phyloP scores from a whole-genome alignment of 169 alveolate species.

The Eimeria sp. region DNA sequence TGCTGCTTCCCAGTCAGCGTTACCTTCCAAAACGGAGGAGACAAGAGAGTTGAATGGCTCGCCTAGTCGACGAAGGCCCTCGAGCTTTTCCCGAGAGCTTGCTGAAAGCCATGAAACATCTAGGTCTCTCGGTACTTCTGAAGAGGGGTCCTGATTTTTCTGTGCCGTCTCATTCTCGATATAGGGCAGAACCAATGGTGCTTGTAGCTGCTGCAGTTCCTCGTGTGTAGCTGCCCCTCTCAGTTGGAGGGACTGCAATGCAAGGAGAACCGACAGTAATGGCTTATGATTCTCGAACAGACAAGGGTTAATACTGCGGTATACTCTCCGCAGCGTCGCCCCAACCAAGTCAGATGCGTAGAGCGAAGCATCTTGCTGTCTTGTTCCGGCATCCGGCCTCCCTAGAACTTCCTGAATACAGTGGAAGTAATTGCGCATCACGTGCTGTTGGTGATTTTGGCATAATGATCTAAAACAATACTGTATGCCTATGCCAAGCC shows the following conservation, averaged over 20 bases:
- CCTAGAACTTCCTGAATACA: slow-evolving; percentile 26
- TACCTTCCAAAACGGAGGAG: slow-evolving; percentile 85
- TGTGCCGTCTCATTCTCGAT: not conserved
- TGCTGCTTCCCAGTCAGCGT: slow-evolving; percentile 89
- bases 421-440: not conserved
- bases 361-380: slow-evolving; percentile 36
- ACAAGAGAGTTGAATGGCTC: slow-evolving; percentile 65
- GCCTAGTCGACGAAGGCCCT: slow-evolving; percentile 78
- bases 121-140: slow-evolving; percentile 1
- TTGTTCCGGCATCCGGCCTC: slow-evolving; percentile 6
- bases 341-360: slow-evolving; percentile 33
- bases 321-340: slow-evolving; percentile 79
- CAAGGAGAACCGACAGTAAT: slow-evolving; percentile 92
- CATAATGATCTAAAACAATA: not conserved
- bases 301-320: slow-evolving; percentile 91
- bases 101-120: slow-evolving; percentile 63
- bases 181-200: slow-evolving; percentile 33
- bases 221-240: slow-evolving; percentile 75
- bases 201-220: slow-evolving; percentile 51
- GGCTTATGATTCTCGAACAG: slow-evolving; percentile 94
- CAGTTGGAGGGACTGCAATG: slow-evolving; percentile 89
- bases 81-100: slow-evolving; percentile 80
- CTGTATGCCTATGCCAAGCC: not conserved
- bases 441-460: not conserved
- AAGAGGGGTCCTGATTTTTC: not conserved